Base-by-base conservation (phyloP, 2,329 filamentous ascomycete genomes). In the Scedosporium dehoogii region DNA sequence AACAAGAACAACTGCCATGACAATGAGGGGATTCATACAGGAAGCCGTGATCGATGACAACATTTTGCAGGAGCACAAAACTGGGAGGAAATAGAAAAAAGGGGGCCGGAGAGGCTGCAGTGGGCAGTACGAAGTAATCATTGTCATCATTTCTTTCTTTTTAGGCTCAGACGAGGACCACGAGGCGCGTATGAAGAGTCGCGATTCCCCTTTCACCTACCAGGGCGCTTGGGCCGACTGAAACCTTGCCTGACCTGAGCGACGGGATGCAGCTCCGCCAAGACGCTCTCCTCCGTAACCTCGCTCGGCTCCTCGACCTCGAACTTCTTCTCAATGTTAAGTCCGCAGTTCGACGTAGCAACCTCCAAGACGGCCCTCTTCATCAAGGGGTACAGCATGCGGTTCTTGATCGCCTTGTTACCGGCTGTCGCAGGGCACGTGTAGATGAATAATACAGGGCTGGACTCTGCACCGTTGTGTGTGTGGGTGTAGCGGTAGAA, bases 361-460 rank as follows among this genome's bases (percentile, higher is more conserved):
- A 87, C 73, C n/a, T 78, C 75, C 33, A 92, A 77, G 3, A 90
- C 88, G 25, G 84, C 82, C 10, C 83, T 79, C 74, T 86, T 87
- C 78, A 86, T 87, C 27, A 87, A 77, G 41, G 90, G 89, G 72
- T 94, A 94, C 70, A 94, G 75, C 91, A 96, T 96, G 66, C 90
- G 82, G 75, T 89, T 88, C 77, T 91, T 92, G 77, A 94, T 89
- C 60, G 83, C 78, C 75, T 86, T 90, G 60, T 81, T 85, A 29
- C 78, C 82, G 0, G 83, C 76, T 4, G 87, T 81, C 6, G 82
- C 77, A 0, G 91, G 91, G 72, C 89, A 92, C 5, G 90, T 93
- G 76, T 92, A 93, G 71, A 94, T 85, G 77, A 94, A 94, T 5
- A 93, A 79, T 58, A 93, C 77, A 2, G 86, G 84, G 62, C 78